Conservation (phyloP, 371 early-diverging fungal species). For the Mucor circinelloides region DNA sequence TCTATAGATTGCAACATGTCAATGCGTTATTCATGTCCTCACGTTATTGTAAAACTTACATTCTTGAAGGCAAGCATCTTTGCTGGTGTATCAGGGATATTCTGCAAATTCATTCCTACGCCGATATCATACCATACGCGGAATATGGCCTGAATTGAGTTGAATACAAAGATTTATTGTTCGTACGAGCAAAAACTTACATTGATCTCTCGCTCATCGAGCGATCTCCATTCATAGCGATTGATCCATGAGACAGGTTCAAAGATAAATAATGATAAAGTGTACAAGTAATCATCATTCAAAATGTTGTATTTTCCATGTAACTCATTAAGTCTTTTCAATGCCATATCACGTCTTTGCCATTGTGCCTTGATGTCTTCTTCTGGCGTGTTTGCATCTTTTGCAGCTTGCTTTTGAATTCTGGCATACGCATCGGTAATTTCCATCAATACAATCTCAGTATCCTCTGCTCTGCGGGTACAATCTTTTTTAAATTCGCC, state of each 20-base stretch:
- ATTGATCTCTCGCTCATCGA: constrained; percentile 44
- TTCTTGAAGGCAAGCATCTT: constrained; percentile 32
- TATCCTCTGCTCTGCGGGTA: constrained; percentile 45
- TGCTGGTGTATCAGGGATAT: constrained; percentile 43
- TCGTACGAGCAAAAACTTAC: constrained; percentile 19
- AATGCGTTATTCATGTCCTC: background rate
- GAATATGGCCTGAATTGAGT: constrained; percentile 18
- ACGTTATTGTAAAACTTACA: constrained; percentile 1
- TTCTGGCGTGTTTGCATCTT: background rate
- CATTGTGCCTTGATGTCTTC: constrained; percentile 20
- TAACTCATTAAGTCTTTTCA: constrained; percentile 44
- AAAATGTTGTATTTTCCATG: constrained; percentile 50
- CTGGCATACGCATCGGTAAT: constrained; percentile 28
- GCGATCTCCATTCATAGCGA: constrained; percentile 40
- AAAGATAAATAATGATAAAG: constrained; percentile 37
- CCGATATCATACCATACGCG: constrained; percentile 40
- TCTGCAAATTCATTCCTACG: constrained; percentile 38
- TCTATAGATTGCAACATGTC: background rate
- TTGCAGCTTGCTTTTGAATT: constrained; percentile 16
- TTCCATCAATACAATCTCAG: constrained; percentile 35
- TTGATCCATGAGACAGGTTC: constrained; percentile 44
- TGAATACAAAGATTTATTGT: background rate
- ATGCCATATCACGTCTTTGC: constrained; percentile 22
- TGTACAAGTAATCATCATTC: constrained; percentile 49
- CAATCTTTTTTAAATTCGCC: constrained; percentile 31